Base-by-base conservation (phyloP, 2,329 filamentous ascomycete species). In the Amauroascus niger region DNA sequence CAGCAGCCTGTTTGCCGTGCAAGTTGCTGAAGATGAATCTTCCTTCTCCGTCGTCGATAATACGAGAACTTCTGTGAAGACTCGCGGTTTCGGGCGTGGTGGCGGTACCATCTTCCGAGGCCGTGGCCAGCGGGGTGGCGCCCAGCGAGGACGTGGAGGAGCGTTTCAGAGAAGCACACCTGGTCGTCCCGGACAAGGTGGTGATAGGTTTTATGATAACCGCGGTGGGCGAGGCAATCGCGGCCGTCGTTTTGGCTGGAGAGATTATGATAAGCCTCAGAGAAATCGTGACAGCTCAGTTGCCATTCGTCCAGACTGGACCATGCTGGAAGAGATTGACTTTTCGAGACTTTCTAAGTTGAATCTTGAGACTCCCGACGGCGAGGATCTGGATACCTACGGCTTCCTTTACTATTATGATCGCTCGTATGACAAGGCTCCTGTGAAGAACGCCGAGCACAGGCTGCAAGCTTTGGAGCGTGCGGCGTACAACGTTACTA, bases 341-440 rank as follows among this genome's bases (percentile, higher is more conserved):
- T 98, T 95, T 76, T 91, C 88, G 76, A 86, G 93, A 62, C 81
- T 98, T 62, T 79, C 82, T 63, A 98, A 98, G 80, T 81, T 98
- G 65, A 98, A 96, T 75, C 80, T 98, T 58, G 93, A 97, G 65
- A 84, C 89, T 14, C 88, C 91, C 62, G 88, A 95, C 50, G 93
- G 93, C 66, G 93, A 98, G 74, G 93, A 98, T 67, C 74, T 98
- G 58, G 91, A 95, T 63, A 84, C 82, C 71, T 97, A 96, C 71
- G 93, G 93, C 60, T 98, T 97, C 83, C 79, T 98, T 53, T 91
- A 97, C 82, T 88, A 93, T 80, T 98, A 98, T 74, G 93, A 98
- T 76, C 87, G 91, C 64, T 82, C 83, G 56, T 96, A 87, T 76
- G 93, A 98, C 76, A 95, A 95, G 80, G 81, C 85, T 62, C 86